Conservation (phyloP, 257 asterid species). For the Ophiorrhiza pumila region DNA sequence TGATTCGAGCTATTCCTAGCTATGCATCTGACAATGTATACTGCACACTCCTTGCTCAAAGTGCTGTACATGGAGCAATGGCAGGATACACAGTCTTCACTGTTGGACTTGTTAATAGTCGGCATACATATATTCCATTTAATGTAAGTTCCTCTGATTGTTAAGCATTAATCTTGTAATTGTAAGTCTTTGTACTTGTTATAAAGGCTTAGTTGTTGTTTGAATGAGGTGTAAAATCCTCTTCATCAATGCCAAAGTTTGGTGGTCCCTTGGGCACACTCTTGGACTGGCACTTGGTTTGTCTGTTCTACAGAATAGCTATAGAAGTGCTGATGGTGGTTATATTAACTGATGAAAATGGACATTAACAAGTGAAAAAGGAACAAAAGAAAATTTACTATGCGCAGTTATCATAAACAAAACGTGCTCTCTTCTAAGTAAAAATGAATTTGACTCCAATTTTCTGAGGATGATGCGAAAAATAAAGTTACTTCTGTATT, state of each 20-base stretch:
- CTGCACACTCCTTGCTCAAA: conserved; percentile 58
- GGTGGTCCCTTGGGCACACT: neutral
- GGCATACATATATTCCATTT: conserved; percentile 47
- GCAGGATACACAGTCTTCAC: conserved; percentile 52
- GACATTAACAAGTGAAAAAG: neutral
- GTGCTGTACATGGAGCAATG: conserved; percentile 59
- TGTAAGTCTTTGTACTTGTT: neutral
- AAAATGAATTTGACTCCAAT: neutral
- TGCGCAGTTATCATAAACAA: neutral
- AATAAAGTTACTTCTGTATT: neutral
- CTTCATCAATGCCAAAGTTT: neutral
- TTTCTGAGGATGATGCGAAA: neutral
- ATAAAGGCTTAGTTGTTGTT: neutral
- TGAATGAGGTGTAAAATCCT: neutral
- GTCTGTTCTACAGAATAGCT: neutral
- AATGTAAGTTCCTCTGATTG: conserved; percentile 31
- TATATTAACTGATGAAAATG: neutral
- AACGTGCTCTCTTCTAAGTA: neutral
- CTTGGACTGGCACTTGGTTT: neutral
- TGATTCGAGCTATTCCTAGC: conserved; percentile 59
- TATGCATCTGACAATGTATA: conserved; percentile 54
- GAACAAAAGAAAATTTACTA: neutral
- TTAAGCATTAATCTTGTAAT: neutral
- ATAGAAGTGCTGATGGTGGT: neutral
- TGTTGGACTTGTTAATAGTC: conserved; percentile 47